These are phyloP conservation scores for Chlamydomonas incerta DNA, from an alignment of 139 green algal genomes.

Conservation along the genomic window DNA sequence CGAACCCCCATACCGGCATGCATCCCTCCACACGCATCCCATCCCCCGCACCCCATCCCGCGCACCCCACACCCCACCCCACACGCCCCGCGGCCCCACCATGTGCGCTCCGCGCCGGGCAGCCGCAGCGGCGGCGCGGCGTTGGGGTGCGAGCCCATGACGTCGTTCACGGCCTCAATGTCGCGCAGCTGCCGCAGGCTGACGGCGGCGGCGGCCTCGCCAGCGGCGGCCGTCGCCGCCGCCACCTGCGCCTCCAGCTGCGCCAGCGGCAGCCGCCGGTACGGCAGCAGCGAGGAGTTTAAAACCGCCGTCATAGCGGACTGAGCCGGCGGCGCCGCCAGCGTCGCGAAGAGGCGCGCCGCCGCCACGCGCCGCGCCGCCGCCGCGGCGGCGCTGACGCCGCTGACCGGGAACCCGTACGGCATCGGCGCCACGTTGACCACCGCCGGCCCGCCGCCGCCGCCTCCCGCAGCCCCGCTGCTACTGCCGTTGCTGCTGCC, in stretches of 20 bases:
- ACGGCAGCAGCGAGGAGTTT: neutral
- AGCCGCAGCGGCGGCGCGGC: constrained; percentile 12
- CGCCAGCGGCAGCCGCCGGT: neutral
- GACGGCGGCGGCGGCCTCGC: neutral
- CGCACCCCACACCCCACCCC: too few species aligned
- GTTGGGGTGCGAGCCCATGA: constrained; percentile 12
- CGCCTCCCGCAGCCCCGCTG: neutral
- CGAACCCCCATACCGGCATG: too few species aligned
- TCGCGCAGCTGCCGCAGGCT: neutral
- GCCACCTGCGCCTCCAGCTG: neutral
- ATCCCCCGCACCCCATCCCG: too few species aligned
- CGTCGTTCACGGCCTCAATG: neutral
- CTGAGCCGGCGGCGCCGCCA: neutral
- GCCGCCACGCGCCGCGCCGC: neutral
- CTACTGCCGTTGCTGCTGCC: neutral
- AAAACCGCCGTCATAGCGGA: neutral
- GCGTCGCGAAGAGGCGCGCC: neutral
- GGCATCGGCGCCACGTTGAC: constrained; percentile 29
- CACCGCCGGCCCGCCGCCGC: neutral
- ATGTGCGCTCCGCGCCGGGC: neutral
- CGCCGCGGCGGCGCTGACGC: neutral
- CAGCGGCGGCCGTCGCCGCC: neutral
- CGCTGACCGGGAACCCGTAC: constrained; percentile 22
- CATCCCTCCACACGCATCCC: too few species aligned
- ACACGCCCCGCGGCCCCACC: neutral